A percentile compares a stretch with the other conserved stretches of the same genome.
These are phyloP conservation scores for Musa troglodytarum DNA, from an alignment of 176 grass and related monocot genomes.

Conservation along the genomic window DNA sequence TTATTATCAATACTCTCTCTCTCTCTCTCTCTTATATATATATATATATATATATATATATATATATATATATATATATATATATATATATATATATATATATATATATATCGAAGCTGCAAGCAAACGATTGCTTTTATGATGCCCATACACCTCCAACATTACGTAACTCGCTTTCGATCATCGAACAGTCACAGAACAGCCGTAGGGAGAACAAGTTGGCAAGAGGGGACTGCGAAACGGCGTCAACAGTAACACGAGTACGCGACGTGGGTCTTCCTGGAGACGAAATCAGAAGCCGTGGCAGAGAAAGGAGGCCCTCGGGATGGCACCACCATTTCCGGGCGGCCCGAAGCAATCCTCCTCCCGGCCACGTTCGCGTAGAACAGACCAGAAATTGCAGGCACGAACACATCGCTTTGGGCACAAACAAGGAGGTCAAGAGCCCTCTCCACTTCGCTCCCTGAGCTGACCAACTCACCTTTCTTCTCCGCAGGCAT, in stretches of 20 bases:
- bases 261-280: slow-evolving; percentile 10
- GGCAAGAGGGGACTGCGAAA: no score
- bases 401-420: slow-evolving; percentile 27
- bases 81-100: no score
- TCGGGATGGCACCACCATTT: slow-evolving; percentile 21
- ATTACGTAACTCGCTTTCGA: no score
- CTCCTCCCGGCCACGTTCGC: slow-evolving; percentile 26
- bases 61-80: no score
- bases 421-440: slow-evolving; percentile 28
- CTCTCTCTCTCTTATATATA: no score
- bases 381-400: slow-evolving; percentile 26
- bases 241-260: not conserved
- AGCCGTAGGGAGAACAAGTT: no score
- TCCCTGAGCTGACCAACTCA: slow-evolving; percentile 17
- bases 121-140: no score
- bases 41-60: no score
- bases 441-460: slow-evolving; percentile 14
- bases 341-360: slow-evolving; percentile 19
- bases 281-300: slow-evolving; percentile 20
- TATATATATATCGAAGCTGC: no score
- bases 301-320: not conserved
- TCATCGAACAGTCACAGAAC: no score
- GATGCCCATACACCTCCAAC: no score
- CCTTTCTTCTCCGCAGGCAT: slow-evolving; percentile 30
- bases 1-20: no score